phyloP scores from a whole-genome alignment of 2,329 filamentous ascomycete species.

The Exophiala sideris region DNA sequence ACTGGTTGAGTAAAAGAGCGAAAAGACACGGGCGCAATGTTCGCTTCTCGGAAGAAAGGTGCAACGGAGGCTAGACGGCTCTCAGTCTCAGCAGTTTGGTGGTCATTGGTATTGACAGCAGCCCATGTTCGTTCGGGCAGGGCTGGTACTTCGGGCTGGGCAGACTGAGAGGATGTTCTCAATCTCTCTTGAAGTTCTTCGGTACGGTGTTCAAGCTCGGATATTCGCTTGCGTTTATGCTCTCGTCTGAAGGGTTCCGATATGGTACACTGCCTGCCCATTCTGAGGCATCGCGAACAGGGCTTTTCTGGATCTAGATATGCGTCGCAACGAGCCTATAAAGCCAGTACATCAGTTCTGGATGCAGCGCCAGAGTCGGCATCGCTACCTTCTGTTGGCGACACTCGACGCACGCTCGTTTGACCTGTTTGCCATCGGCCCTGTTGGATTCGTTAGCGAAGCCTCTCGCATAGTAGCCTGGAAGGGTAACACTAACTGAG shows the following conservation, averaged over 20 bases:
- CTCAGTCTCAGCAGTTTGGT: slow-evolving; percentile 32
- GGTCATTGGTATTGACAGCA: slow-evolving; percentile 11
- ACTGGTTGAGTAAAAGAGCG: slow-evolving; percentile 25
- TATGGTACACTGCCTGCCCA: slow-evolving; percentile 37
- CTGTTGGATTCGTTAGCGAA: slow-evolving; percentile 2
- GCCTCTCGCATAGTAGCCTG: background rate
- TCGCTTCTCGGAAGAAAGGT: slow-evolving; percentile 22
- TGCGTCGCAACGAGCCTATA: slow-evolving; percentile 38
- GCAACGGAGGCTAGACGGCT: slow-evolving; percentile 30
- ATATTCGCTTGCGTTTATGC: slow-evolving; percentile 39
- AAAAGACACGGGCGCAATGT: slow-evolving; percentile 22
- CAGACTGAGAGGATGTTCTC: slow-evolving; percentile 28
- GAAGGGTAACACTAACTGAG: slow-evolving; percentile 7
- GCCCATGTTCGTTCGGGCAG: slow-evolving; percentile 31
- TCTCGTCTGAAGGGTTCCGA: slow-evolving; percentile 43
- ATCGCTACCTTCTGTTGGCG: slow-evolving; percentile 38
- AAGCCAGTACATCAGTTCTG: background rate
- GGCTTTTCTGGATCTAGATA: slow-evolving; percentile 35
- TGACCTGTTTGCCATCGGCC: slow-evolving; percentile 27
- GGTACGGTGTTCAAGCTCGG: slow-evolving; percentile 38
- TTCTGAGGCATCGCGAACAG: slow-evolving; percentile 39
- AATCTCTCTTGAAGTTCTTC: slow-evolving; percentile 37
- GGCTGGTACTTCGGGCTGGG: slow-evolving; percentile 23
- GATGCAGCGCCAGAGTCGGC: no score
- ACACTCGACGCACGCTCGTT: slow-evolving; percentile 44